Evolutionary conservation across 2,329 filamentous ascomycete genomes (phyloP).

Genomic region (Penicillium psychrosexuale): DNA sequence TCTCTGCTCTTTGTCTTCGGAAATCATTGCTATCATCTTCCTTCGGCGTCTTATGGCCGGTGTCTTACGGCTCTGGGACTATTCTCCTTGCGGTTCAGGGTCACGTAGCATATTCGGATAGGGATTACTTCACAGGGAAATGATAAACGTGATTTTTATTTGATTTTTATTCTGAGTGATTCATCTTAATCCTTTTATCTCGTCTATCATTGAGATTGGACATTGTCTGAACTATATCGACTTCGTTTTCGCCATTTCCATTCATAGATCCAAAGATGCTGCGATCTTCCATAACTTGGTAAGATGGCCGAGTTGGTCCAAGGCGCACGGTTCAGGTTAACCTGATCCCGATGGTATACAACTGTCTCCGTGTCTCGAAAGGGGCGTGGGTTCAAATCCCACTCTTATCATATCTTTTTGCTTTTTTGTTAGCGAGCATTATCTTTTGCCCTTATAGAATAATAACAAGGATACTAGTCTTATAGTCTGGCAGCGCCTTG

Average conservation of each 20-base stretch:
- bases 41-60: background rate
- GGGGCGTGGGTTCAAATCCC: slow-evolving; percentile 15
- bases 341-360: slow-evolving; percentile 21
- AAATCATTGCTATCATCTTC: background rate
- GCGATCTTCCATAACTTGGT: slow-evolving; percentile 7
- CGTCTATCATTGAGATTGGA: background rate
- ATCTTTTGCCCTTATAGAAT: too few relatives aligned
- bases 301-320: slow-evolving; percentile 39
- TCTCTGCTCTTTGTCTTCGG: background rate
- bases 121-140: background rate
- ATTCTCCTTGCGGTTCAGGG: background rate
- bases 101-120: background rate
- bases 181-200: background rate
- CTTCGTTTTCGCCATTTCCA: too few relatives aligned
- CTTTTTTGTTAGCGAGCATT: background rate
- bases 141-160: background rate
- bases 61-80: background rate
- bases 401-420: slow-evolving; percentile 12
- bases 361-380: slow-evolving; percentile 14
- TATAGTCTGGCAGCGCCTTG: too few relatives aligned
- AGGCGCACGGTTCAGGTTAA: slow-evolving; percentile 36
- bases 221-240: too few relatives aligned
- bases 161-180: background rate
- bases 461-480: too few relatives aligned
- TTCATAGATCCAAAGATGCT: background rate